Conservation (phyloP, 2,329 filamentous ascomycete species). For the Ceratocystis cacaofunesta region DNA sequence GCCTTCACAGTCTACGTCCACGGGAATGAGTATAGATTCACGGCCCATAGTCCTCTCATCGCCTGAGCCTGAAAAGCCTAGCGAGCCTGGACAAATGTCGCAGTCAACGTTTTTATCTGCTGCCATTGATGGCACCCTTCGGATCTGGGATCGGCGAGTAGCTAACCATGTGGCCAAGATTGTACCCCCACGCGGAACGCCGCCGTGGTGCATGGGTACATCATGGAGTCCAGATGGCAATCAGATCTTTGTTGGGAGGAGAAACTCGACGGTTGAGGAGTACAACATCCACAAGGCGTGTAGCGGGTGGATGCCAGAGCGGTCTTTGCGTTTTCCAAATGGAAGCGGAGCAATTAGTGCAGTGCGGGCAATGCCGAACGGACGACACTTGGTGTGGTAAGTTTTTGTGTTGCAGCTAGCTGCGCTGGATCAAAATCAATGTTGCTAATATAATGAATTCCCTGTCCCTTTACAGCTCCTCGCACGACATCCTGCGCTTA, state of each 20-base stretch:
- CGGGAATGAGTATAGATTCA: not conserved
- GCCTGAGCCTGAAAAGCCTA: conserved; percentile 26
- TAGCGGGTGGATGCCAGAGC: conserved; percentile 54
- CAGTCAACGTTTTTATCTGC: conserved; percentile 78
- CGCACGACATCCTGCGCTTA: conserved; percentile 80
- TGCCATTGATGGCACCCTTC: conserved; percentile 70
- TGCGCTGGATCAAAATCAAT: too few relatives aligned
- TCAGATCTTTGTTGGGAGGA: conserved; percentile 78
- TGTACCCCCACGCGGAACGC: conserved; percentile 55
- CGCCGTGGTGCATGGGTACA: conserved; percentile 94
- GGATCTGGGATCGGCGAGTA: conserved; percentile 83
- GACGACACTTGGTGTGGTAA: conserved; percentile 70
- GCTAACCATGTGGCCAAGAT: conserved; percentile 67
- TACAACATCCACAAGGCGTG: conserved; percentile 67
- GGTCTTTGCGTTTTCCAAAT: conserved; percentile 72
- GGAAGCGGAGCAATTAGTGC: conserved; percentile 85
- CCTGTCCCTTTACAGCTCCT: conserved; percentile 43
- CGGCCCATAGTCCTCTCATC: conserved; percentile 12
- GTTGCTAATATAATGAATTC: too few relatives aligned
- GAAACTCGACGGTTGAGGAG: conserved; percentile 89
- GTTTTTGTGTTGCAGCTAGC: conserved; percentile 15
- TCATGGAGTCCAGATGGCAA: conserved; percentile 96
- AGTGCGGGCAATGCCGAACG: conserved; percentile 81
- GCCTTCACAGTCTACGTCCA: not conserved
- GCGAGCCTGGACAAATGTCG: conserved; percentile 44